Percentiles rank a stretch among this genome's conserved stretches.
Conservation (phyloP, 1,284 basidiomycete genomes). For the Ustilago nuda region DNA sequence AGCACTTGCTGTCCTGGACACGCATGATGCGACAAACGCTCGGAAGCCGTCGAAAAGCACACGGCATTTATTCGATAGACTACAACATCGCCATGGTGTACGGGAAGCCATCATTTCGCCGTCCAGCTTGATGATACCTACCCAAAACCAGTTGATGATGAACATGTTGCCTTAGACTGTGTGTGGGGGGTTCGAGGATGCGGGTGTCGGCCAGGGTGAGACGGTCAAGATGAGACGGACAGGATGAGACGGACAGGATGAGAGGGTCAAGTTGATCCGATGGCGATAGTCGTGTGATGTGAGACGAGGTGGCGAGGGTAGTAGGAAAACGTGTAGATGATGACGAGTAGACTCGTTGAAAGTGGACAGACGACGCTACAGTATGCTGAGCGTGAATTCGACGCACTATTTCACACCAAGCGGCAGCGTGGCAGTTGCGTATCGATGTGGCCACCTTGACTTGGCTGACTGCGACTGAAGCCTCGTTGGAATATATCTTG, state of each 20-base stretch:
- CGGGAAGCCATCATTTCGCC: background rate
- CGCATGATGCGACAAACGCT: background rate
- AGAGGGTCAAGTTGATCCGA: background rate
- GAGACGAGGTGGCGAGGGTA: background rate
- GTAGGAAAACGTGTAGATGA: constrained; percentile 2
- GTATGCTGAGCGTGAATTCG: constrained; percentile 33
- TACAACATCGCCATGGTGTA: too few relatives aligned
- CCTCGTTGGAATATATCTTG: constrained; percentile 13
- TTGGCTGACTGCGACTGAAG: background rate
- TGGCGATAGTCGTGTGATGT: background rate
- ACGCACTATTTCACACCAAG: constrained; percentile 8
- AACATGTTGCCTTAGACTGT: constrained; percentile 55
- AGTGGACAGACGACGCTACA: constrained; percentile 8
- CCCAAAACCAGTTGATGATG: constrained; percentile 70
- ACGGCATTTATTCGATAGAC: too few relatives aligned
- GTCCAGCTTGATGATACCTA: constrained; percentile 34
- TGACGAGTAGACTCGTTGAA: constrained; percentile 8
- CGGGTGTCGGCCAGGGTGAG: background rate
- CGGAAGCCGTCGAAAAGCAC: background rate
- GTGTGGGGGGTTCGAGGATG: background rate
- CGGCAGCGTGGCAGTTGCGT: constrained; percentile 23
- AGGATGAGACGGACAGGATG: background rate
- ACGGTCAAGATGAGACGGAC: background rate
- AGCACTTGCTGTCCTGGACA: background rate
- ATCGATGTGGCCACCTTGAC: background rate